A percentile compares a stretch with the other conserved stretches of the same genome.
phyloP scores from a whole-genome alignment of 2,329 filamentous ascomycete genomes.

The Whalleya microplaca region DNA sequence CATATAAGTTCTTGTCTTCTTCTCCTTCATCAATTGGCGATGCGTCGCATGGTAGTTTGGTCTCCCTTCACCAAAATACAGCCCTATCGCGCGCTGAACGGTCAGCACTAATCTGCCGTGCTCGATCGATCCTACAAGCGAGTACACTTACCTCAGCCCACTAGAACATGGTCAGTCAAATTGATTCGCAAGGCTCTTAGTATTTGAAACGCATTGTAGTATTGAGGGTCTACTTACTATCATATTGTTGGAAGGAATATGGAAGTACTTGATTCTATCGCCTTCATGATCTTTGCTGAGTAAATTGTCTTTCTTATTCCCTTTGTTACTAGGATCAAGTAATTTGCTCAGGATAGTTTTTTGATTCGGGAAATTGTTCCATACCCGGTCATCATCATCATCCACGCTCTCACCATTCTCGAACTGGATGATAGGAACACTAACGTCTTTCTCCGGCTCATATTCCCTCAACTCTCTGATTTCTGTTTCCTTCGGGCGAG shows the following conservation, averaged over 20 bases:
- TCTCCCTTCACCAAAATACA: slow-evolving; percentile 32
- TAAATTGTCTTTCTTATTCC: slow-evolving; percentile 1
- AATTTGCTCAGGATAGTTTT: slow-evolving; percentile 23
- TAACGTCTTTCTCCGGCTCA: slow-evolving; percentile 25
- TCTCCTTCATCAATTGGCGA: slow-evolving; percentile 3
- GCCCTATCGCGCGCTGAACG: slow-evolving; percentile 34
- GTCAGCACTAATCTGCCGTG: no score
- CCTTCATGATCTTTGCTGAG: not conserved
- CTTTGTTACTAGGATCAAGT: not conserved
- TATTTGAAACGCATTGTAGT: not conserved
- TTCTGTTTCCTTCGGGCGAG: not conserved
- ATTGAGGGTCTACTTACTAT: slow-evolving; percentile 25
- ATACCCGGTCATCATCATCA: not conserved
- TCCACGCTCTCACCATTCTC: not conserved
- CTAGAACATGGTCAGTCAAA: slow-evolving; percentile 12
- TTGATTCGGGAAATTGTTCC: slow-evolving; percentile 31
- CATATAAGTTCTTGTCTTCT: slow-evolving; percentile 26
- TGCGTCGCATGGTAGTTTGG: slow-evolving; percentile 11
- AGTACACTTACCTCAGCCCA: slow-evolving; percentile 32
- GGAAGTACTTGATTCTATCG: slow-evolving; percentile 30
- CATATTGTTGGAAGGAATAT: slow-evolving; percentile 42
- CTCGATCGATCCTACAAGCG: no score
- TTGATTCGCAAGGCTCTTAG: not conserved
- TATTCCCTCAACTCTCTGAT: slow-evolving; percentile 7
- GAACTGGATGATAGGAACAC: slow-evolving; percentile 28